Conservation (phyloP, 2,329 filamentous ascomycete species). For the Dactylella cylindrospora region DNA sequence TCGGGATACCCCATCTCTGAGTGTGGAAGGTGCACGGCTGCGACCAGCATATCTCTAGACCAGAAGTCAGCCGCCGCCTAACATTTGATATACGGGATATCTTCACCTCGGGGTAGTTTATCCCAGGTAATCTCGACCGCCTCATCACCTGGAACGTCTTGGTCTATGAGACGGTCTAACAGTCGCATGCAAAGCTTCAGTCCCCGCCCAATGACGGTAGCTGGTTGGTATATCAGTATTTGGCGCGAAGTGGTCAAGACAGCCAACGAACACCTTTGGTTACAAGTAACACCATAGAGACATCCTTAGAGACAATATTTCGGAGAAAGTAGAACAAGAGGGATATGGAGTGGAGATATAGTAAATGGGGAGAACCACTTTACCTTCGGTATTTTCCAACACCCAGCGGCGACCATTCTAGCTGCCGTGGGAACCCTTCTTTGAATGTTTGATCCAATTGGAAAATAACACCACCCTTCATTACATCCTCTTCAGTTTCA, state of each 20-base stretch:
- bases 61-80: background rate
- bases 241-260: conserved; percentile 33
- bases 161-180: conserved; percentile 30
- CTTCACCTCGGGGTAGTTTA: conserved; percentile 38
- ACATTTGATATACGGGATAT: background rate
- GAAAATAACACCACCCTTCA: conserved; percentile 33
- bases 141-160: conserved; percentile 36
- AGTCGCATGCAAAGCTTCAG: conserved; percentile 32
- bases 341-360: too few relatives aligned
- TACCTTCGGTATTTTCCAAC: conserved; percentile 25
- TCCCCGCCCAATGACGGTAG: conserved; percentile 27
- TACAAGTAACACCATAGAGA: background rate
- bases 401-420: conserved; percentile 41
- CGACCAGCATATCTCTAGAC: conserved; percentile 38
- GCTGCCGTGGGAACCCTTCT: conserved; percentile 27
- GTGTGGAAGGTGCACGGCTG: conserved; percentile 26
- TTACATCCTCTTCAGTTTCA: conserved; percentile 23
- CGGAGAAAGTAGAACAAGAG: too few relatives aligned
- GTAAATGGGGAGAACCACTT: too few relatives aligned
- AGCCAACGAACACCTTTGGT: conserved; percentile 14
- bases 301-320: too few relatives aligned
- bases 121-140: conserved; percentile 33
- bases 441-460: conserved; percentile 40
- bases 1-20: conserved; percentile 26
- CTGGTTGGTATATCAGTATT: conserved; percentile 36